Evolutionary conservation across 176 grass and related monocot genomes (phyloP).

Genomic region (Triticum aestivum): IWGSC_CS_RefSeq_v2.1 NC_057809.1:94805517-94806016

Average conservation of each 20-base stretch:
- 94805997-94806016: neutral
- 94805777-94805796: neutral
- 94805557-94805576: neutral
- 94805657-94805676: neutral
- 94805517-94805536: neutral
- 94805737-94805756: neutral
- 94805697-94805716: neutral
- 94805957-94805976: neutral
- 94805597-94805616: neutral
- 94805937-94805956: neutral
- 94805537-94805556: neutral
- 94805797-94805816: neutral
- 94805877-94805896: neutral
- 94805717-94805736: neutral
- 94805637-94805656: neutral
- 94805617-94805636: neutral
- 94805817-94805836: neutral
- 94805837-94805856: neutral
- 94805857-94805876: neutral
- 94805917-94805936: neutral
- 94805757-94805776: neutral
- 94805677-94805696: neutral
- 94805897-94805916: neutral
- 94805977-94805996: neutral
- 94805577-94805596: neutral